phyloP scores from a whole-genome alignment of 2,329 filamentous ascomycete species.

The Myriangium duriaei region DNA sequence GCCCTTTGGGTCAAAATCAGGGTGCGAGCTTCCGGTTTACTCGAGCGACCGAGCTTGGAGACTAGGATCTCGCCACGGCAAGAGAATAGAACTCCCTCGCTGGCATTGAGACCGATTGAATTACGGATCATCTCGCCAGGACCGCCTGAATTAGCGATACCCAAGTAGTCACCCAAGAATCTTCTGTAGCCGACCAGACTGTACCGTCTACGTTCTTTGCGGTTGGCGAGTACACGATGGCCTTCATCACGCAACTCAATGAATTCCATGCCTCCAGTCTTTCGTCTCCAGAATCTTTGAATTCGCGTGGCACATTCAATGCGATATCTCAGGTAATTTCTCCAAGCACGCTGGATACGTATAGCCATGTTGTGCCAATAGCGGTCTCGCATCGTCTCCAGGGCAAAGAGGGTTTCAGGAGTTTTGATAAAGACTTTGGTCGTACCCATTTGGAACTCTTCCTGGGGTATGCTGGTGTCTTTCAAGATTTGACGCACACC shows the following conservation, averaged over 20 bases:
- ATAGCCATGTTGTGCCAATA: slow-evolving; percentile 99
- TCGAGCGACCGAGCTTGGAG: slow-evolving; percentile 90
- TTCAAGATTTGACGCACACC: slow-evolving; percentile 88
- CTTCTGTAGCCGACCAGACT: slow-evolving; percentile 82
- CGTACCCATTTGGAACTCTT: slow-evolving; percentile 95
- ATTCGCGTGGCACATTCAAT: slow-evolving; percentile 88
- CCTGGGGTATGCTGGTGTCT: slow-evolving; percentile 86
- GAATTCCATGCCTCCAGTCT: slow-evolving; percentile 80
- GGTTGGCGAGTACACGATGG: slow-evolving; percentile 65
- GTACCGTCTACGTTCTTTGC: slow-evolving; percentile 84
- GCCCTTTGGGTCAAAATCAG: slow-evolving; percentile 75
- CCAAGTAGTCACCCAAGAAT: slow-evolving; percentile 91
- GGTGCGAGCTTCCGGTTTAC: slow-evolving; percentile 78
- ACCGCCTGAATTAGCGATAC: slow-evolving; percentile 67
- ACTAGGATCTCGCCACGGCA: slow-evolving; percentile 83
- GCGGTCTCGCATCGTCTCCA: slow-evolving; percentile 93
- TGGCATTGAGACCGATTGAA: slow-evolving; percentile 53
- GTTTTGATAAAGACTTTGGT: slow-evolving; percentile 98
- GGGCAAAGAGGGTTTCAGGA: slow-evolving; percentile 87
- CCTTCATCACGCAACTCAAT: slow-evolving; percentile 80
- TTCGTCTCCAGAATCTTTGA: slow-evolving; percentile 89
- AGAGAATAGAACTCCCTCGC: slow-evolving; percentile 74
- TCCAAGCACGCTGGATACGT: slow-evolving; percentile 92
- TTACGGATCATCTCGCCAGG: slow-evolving; percentile 70
- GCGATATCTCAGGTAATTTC: slow-evolving; percentile 86